These are phyloP conservation scores for Parathielavia appendiculata DNA, from an alignment of 495 filamentous ascomycete species.

Conservation along the genomic window DNA sequence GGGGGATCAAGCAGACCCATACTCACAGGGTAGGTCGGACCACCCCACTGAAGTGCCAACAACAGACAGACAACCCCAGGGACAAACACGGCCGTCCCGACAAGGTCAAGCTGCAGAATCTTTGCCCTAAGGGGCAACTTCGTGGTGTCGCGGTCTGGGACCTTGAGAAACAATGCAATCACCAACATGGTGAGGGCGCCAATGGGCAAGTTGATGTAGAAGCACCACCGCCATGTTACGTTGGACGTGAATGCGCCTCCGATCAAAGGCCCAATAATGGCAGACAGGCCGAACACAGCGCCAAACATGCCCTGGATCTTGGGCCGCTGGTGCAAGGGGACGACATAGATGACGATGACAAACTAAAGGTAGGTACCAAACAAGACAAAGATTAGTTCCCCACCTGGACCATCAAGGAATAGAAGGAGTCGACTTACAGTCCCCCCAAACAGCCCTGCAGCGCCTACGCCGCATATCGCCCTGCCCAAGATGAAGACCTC, in stretches of 20 bases:
- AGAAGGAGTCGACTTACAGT: background rate
- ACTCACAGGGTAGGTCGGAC: slow-evolving; percentile 37
- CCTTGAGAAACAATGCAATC: slow-evolving; percentile 47
- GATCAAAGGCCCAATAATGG: slow-evolving; percentile 33
- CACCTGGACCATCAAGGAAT: too few species aligned
- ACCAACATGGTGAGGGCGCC: slow-evolving; percentile 56
- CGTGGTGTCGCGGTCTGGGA: slow-evolving; percentile 20
- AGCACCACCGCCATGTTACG: slow-evolving; percentile 64
- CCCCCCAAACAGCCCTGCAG: slow-evolving; percentile 42
- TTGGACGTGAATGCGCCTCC: slow-evolving; percentile 29
- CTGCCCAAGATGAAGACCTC: slow-evolving; percentile 51
- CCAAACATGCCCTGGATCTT: slow-evolving; percentile 46
- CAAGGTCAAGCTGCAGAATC: slow-evolving; percentile 55
- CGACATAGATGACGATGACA: slow-evolving; percentile 40
- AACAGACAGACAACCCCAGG: slow-evolving; percentile 64
- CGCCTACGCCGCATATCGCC: slow-evolving; percentile 52
- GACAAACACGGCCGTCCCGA: slow-evolving; percentile 60
- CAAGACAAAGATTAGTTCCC: too few species aligned
- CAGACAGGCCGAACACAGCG: slow-evolving; percentile 41
- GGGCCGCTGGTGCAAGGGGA: slow-evolving; percentile 42
- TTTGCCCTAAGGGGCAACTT: slow-evolving; percentile 28
- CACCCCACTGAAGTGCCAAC: slow-evolving; percentile 80
- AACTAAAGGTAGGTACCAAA: background rate
- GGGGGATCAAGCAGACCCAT: background rate
- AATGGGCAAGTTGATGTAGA: slow-evolving; percentile 70